phyloP scores from a whole-genome alignment of 2,329 filamentous ascomycete species.

The Beauveria scarabaeidicola region DNA sequence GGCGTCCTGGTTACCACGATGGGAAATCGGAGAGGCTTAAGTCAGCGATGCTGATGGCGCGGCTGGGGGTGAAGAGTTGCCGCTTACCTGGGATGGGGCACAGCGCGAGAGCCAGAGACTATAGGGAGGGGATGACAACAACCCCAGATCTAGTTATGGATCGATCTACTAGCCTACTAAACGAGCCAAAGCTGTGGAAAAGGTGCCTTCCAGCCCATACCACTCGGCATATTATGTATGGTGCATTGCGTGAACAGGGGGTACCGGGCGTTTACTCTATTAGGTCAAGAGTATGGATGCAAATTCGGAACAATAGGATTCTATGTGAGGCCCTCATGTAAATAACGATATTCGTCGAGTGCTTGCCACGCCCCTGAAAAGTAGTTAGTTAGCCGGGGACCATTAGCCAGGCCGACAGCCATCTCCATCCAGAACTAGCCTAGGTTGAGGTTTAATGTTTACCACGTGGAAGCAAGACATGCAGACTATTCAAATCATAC shows the following conservation, averaged over 20 bases:
- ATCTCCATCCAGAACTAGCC: not conserved
- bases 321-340: not conserved
- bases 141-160: conserved; percentile 9
- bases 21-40: conserved; percentile 10
- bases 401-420: not conserved
- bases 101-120: not conserved
- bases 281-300: not conserved
- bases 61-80: not conserved
- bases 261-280: conserved; percentile 5
- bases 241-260: not conserved
- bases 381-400: not conserved
- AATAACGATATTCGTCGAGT: not conserved
- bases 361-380: not conserved
- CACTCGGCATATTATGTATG: not conserved
- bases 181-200: not conserved
- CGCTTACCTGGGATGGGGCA: not conserved
- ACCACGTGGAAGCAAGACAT: conserved; percentile 8
- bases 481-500: not conserved
- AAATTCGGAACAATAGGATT: not conserved
- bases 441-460: not conserved
- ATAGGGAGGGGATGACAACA: conserved; percentile 1
- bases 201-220: not conserved
- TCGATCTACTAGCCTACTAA: not conserved
- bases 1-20: conserved; percentile 10
- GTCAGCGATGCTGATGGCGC: conserved; percentile 9